A percentile compares a stretch with the other conserved stretches of the same genome.
Evolutionary conservation across 2,329 filamentous ascomycete species (phyloP).

Genomic region (Colletotrichum kahawae): DNA sequence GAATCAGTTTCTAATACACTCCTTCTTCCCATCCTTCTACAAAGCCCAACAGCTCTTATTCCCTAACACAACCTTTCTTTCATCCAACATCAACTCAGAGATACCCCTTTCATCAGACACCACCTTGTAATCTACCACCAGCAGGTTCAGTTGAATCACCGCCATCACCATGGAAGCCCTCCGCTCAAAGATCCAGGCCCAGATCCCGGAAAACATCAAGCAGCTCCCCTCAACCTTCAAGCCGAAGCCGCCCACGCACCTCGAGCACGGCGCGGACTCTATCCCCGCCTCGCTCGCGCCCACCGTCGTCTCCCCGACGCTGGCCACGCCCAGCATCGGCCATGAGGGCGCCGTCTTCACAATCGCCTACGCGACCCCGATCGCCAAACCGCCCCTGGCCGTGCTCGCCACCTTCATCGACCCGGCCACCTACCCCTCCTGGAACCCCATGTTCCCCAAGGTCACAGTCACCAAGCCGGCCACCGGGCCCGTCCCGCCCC

Average conservation of each 20-base stretch:
- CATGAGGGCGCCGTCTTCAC: constrained; percentile 12
- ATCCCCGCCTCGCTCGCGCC: constrained; percentile 14
- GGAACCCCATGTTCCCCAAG: constrained; percentile 39
- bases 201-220: constrained; percentile 13
- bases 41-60: neutral
- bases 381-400: constrained; percentile 35
- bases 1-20: neutral
- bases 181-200: constrained; percentile 13
- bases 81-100: neutral
- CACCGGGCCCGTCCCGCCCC: constrained; percentile 18
- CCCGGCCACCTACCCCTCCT: constrained; percentile 34
- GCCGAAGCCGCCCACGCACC: constrained; percentile 13
- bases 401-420: constrained; percentile 36
- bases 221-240: constrained; percentile 17
- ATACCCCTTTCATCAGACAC: neutral
- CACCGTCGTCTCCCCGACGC: constrained; percentile 10
- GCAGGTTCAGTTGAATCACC: neutral
- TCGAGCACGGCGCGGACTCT: constrained; percentile 12
- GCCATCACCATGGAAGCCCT: constrained; percentile 1
- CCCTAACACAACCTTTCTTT: neutral
- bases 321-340: constrained; percentile 7
- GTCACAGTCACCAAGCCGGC: constrained; percentile 29
- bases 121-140: neutral
- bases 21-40: neutral
- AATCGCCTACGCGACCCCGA: constrained; percentile 34